Evolutionary conservation across 208 protist species (phyloP).

Genomic region (Crithidia acanthocephali): DNA sequence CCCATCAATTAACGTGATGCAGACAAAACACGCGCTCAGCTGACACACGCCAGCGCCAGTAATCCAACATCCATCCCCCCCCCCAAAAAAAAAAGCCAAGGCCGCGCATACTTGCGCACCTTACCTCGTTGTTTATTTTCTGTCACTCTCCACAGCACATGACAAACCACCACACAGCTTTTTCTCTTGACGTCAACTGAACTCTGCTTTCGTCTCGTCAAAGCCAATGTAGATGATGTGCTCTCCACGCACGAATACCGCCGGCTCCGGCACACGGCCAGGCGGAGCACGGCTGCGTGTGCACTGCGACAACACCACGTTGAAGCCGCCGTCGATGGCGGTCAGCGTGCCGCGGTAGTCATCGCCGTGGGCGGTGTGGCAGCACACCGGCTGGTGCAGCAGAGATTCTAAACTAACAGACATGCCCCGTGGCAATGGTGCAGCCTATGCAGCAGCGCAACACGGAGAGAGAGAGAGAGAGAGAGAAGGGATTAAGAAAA

Average conservation of each 20-base stretch:
- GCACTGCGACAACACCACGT: constrained; percentile 53
- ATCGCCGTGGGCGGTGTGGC: constrained; percentile 64
- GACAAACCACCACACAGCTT: too few relatives aligned
- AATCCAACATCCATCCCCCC: too few relatives aligned
- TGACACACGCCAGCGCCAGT: too few relatives aligned
- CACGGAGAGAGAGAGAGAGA: not conserved
- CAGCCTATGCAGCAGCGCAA: not conserved
- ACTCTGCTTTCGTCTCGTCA: constrained; percentile 15
- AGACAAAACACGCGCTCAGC: too few relatives aligned
- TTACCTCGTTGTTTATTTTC: too few relatives aligned
- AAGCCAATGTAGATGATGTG: constrained; percentile 80
- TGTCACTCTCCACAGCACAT: too few relatives aligned
- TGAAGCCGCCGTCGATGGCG: constrained; percentile 70
- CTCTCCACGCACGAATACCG: constrained; percentile 76
- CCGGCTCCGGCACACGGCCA: constrained; percentile 17
- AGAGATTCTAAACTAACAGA: constrained; percentile 59
- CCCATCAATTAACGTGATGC: too few relatives aligned
- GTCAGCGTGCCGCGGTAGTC: constrained; percentile 54
- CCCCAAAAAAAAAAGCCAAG: too few relatives aligned
- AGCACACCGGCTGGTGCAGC: constrained; percentile 58
- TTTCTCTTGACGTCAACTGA: too few relatives aligned
- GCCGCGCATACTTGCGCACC: too few relatives aligned
- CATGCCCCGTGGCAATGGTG: constrained; percentile 30
- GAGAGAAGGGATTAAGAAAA: not conserved
- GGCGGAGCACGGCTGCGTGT: constrained; percentile 12